Conservation (phyloP, 106 monocot species). For the Xerophyta viscosa region DNA sequence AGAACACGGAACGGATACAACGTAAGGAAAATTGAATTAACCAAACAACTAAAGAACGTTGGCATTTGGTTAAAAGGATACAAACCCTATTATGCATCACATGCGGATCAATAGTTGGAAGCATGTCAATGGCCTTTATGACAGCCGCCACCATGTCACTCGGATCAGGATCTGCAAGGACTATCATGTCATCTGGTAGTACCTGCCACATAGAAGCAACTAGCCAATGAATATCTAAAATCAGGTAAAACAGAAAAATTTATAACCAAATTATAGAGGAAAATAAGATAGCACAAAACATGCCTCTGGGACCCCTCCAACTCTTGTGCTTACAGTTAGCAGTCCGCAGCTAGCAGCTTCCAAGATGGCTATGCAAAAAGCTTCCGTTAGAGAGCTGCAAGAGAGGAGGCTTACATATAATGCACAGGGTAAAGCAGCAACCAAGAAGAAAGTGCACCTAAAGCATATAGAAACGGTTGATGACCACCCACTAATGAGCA, state of each 20-base stretch:
- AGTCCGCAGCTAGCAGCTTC: constrained; percentile 99
- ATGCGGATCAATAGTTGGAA: constrained; percentile 73
- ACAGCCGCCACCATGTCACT: constrained; percentile 76
- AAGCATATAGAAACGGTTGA: too few species aligned
- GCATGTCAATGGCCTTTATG: constrained; percentile 73
- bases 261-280: background rate
- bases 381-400: constrained; percentile 94
- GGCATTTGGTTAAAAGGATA: background rate
- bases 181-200: constrained; percentile 96
- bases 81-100: constrained; percentile 71
- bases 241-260: background rate
- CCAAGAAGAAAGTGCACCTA: too few species aligned
- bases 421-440: background rate
- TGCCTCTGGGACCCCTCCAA: constrained; percentile 97
- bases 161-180: constrained; percentile 84
- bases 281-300: constrained; percentile 3
- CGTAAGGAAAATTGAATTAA: too few species aligned
- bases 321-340: constrained; percentile 95
- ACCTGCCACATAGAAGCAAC: constrained; percentile 36
- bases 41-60: too few species aligned
- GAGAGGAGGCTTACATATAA: too few species aligned
- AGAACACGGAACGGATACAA: too few species aligned
- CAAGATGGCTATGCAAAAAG: constrained; percentile 99
- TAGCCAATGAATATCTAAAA: background rate
- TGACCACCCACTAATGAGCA: too few species aligned